Evolutionary conservation across 805 yeast species (phyloP).

Genomic region (Monosporozyma aquatica): DNA sequence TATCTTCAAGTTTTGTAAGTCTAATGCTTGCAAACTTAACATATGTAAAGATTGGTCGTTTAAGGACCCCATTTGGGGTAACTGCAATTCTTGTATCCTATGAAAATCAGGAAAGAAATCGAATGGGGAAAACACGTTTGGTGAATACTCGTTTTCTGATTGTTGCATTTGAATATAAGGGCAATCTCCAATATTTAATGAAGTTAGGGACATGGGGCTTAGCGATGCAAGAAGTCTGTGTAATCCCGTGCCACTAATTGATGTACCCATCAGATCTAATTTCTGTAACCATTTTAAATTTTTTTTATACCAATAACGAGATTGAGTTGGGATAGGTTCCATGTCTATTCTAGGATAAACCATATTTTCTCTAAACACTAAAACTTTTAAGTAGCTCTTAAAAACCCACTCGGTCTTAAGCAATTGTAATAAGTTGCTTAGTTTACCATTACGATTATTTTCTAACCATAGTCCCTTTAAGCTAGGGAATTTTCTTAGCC

Average conservation of each 20-base stretch:
- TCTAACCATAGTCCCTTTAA: conserved; percentile 26
- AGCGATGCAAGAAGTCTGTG: conserved; percentile 11
- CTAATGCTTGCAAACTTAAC: conserved; percentile 10
- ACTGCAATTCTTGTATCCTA: conserved; percentile 15
- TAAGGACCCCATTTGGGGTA: conserved; percentile 23
- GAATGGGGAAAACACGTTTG: conserved; percentile 7
- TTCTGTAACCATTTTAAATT: conserved; percentile 15
- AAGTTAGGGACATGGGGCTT: conserved; percentile 7
- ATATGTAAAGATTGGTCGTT: conserved; percentile 14
- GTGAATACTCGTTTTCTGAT: not conserved
- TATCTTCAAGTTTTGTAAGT: conserved; percentile 11
- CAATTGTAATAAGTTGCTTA: conserved; percentile 13
- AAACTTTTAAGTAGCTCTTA: conserved; percentile 10
- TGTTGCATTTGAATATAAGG: conserved; percentile 11
- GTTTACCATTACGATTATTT: conserved; percentile 17
- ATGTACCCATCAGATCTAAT: conserved; percentile 26
- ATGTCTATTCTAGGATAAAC: conserved; percentile 9
- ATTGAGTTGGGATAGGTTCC: conserved; percentile 8
- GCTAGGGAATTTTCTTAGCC: conserved; percentile 18
- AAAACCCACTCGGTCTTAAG: conserved; percentile 13
- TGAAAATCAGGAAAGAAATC: conserved; percentile 11
- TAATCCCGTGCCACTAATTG: conserved; percentile 22
- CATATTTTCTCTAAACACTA: conserved; percentile 25
- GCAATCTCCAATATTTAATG: conserved; percentile 26
- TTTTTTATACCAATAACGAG: not conserved